Evolutionary conservation across 1,284 basidiomycete genomes (phyloP), one percentile per base, ranked within the genome.

Genomic region (Malassezia yamatoensis): DNA sequence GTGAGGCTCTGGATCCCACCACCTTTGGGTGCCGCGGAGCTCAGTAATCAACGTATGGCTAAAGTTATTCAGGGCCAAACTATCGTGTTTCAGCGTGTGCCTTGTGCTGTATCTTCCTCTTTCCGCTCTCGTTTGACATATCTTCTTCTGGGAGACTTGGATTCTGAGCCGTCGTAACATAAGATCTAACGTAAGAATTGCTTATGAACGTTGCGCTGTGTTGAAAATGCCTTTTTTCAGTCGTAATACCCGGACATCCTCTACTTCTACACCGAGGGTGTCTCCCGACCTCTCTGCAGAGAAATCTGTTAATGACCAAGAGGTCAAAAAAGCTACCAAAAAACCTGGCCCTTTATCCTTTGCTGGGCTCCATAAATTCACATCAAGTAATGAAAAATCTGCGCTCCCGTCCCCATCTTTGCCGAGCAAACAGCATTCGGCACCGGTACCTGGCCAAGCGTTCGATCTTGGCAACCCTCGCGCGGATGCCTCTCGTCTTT

Each of bases 401-500:
- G 15, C 33, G 33, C 24, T 20, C 45, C 9, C 29, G 34, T 13
- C 32, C 7, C 24, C 24, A 7, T 29, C 45, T 5, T 29, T 12
- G 32, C 15, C 44, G 32, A 18, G 15, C 44, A 35, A 15, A 12
- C 21, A 16, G 41, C 18, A 20, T 6, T 12, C 21, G 13, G 9
- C 32, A 15, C 15, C 41, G 21, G 13, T 43, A 24, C 41, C 43
- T 21, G 41, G 20, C 41, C 21, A 51, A 13, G 34, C n/a, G 20
- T n/a, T n/a, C 12, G 13, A 10, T 5, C 3, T 41, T 3, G 29
- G 32, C 6, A 12, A 32, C 5, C 16, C 5, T 2, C 21, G n/a
- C 7, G 37, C 42, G 11, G 70, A 74, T 36, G 61, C 71, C 7
- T 64, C 65, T 5, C 71, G 68, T 44, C 58, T 72, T 39, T 66